Evolutionary conservation across 306 rosid genomes (phyloP).

Genomic region (Elaeagnus macrophylla): DNA sequence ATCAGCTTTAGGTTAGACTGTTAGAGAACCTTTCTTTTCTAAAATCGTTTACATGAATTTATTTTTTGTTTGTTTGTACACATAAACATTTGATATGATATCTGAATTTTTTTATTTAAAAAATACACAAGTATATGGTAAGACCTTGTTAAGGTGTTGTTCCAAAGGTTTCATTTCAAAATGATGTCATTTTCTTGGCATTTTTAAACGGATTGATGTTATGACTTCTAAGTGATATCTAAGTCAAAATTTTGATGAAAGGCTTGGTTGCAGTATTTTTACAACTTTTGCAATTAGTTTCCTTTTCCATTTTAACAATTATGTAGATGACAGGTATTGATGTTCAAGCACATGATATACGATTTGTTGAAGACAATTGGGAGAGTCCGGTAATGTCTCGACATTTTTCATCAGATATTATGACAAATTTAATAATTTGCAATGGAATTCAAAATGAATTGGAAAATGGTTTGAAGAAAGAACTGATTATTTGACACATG

Average conservation of each 20-base stretch:
- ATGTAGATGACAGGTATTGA: conserved; percentile 61
- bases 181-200: no score
- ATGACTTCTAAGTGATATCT: neutral
- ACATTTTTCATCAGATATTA: conserved; percentile 12
- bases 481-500: no score
- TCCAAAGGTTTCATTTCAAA: neutral
- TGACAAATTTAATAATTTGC: no score
- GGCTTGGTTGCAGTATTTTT: neutral
- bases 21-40: conserved; percentile 15
- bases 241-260: neutral
- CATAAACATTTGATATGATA: no score
- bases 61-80: neutral
- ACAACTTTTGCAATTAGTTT: conserved; percentile 9
- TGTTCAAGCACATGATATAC: conserved; percentile 78
- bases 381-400: conserved; percentile 87
- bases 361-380: conserved; percentile 99
- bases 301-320: conserved; percentile 7
- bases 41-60: neutral
- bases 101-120: no score
- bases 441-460: no score
- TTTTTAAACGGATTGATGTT: no score
- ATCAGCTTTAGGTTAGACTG: conserved; percentile 84
- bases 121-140: neutral
- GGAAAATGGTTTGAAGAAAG: no score
- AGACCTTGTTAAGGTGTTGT: neutral